Conservation (phyloP, 129 eudicot genomes). For the Centella asiatica region DNA sequence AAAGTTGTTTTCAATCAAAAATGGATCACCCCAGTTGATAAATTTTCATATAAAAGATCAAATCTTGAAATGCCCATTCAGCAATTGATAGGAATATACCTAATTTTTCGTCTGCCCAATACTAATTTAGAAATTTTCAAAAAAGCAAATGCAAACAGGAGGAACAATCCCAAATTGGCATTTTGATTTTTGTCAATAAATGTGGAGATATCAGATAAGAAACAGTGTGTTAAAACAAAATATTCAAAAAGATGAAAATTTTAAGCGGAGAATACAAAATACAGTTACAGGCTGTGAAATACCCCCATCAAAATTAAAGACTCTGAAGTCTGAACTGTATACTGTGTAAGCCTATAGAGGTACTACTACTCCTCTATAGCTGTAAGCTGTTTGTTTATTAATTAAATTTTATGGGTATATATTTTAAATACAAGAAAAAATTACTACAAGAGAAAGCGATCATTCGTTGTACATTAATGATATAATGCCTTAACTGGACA, state of each 20-base stretch:
- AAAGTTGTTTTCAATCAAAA: neutral
- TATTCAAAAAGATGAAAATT: no score
- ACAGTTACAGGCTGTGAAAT: constrained; percentile 2
- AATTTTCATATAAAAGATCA: neutral
- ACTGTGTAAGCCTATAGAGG: no score
- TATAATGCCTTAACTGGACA: no score
- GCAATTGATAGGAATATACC: neutral
- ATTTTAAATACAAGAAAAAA: neutral
- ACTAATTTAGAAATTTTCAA: neutral
- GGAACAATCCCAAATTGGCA: neutral
- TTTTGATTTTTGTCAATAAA: neutral
- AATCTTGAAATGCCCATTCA: neutral
- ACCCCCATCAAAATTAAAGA: neutral
- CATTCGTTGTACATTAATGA: no score
- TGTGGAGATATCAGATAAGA: neutral
- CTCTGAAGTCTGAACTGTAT: neutral
- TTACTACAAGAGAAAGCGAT: neutral
- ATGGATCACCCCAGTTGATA: neutral
- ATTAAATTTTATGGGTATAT: neutral
- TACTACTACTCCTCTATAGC: constrained; percentile 3
- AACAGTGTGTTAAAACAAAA: neutral
- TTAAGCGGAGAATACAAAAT: neutral
- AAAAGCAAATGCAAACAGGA: neutral
- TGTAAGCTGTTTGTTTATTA: neutral
- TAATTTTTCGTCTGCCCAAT: no score